Conservation (phyloP, 2,329 filamentous ascomycete species). For the Ceratocystis eucalypticola region DNA sequence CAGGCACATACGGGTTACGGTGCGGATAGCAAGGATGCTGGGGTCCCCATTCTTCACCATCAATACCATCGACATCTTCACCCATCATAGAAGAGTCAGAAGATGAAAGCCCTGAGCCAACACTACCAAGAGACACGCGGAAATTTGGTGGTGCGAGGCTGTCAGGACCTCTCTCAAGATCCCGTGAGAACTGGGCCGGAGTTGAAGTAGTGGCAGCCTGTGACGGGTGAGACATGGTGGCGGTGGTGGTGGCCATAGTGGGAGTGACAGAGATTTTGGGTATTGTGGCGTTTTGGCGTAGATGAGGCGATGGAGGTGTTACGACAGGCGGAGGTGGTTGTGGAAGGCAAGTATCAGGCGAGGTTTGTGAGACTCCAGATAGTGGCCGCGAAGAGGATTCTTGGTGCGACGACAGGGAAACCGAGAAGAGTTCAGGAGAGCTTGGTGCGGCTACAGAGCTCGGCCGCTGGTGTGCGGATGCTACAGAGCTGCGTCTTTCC, state of each 20-base stretch:
- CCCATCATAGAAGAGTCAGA: slow-evolving; percentile 49
- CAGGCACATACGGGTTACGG: slow-evolving; percentile 76
- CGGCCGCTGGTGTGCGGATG: not conserved
- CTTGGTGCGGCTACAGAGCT: not conserved
- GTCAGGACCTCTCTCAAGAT: slow-evolving; percentile 43
- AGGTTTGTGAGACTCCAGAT: not conserved
- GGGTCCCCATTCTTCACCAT: slow-evolving; percentile 78
- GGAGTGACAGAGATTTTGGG: slow-evolving; percentile 34
- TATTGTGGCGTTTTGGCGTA: slow-evolving; percentile 39
- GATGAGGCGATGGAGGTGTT: slow-evolving; percentile 20
- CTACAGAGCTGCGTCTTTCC: slow-evolving; percentile 26
- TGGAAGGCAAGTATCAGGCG: not conserved
- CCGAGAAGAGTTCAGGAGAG: not conserved
- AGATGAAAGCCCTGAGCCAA: slow-evolving; percentile 38
- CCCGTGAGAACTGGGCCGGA: slow-evolving; percentile 32
- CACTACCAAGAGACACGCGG: slow-evolving; percentile 37
- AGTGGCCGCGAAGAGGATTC: not conserved
- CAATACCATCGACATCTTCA: slow-evolving; percentile 49
- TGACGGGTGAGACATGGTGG: slow-evolving; percentile 22
- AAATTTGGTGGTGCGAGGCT: slow-evolving; percentile 26
- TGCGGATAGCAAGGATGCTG: slow-evolving; percentile 91
- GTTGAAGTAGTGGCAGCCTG: slow-evolving; percentile 20
- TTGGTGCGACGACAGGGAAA: not conserved
- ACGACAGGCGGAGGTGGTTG: not conserved
- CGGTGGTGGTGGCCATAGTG: slow-evolving; percentile 24